Evolutionary conservation across 306 rosid genomes (phyloP), one percentile per base, ranked within the genome.

Genomic region (Sindora glabra): DNA sequence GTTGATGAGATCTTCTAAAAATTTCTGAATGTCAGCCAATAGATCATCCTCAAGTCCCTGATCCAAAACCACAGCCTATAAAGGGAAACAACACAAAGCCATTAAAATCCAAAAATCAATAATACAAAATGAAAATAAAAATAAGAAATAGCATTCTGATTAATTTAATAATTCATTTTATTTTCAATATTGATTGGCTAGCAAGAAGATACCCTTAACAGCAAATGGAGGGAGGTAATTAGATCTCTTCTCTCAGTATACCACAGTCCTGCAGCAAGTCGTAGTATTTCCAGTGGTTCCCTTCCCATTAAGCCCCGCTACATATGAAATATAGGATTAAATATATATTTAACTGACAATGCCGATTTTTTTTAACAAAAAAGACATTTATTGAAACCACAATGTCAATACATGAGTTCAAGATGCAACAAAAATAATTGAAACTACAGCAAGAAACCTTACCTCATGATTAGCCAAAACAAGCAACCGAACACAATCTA

Each of bases 291-390:
- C 48, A 69, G 51, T 36, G 92, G 92, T 24, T 92, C 96, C 65
- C 98, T 81, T 59, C 90, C 96, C 95, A 86, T 79, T 77, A 92
- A 75, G 64, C 89, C 90, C 96, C 98, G 83, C 98, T 92, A 39
- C 11, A 68, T n/a, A 68, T 42, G 3, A 47, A 50, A 61, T 34
- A 38, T 42, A 42, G 32, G 7, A 66, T 21, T 18, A 10, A 62
- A 42, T 38, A 23, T 22, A 10, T 47, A 32, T 39, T 17, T 44
- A 32, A 29, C 2, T n/a, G n/a, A n/a, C n/a, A n/a, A n/a, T n/a
- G n/a, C n/a, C n/a, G n/a, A n/a, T n/a, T n/a, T n/a, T n/a, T n/a
- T n/a, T n/a, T n/a, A n/a, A n/a, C n/a, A n/a, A n/a, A n/a, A n/a
- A n/a, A n/a, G n/a, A n/a, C n/a, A n/a, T n/a, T n/a, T n/a, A n/a